Percentiles rank a stretch among this genome's conserved stretches.
Evolutionary conservation across 495 filamentous ascomycete genomes (phyloP).

Genomic region (Aspergillus ellipticus): DNA sequence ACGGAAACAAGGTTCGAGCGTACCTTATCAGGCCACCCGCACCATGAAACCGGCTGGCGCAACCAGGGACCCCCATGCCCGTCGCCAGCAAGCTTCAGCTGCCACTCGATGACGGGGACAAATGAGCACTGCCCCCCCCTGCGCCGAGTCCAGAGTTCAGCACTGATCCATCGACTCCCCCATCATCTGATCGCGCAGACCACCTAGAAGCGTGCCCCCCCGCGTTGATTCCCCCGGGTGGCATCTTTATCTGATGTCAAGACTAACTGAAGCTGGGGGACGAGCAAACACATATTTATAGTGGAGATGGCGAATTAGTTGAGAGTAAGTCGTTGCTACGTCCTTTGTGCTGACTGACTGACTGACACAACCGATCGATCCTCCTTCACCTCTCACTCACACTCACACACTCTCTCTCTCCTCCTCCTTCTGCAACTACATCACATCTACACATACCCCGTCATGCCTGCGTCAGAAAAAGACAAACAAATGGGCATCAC

Average conservation of each 20-base stretch:
- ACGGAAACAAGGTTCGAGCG: neutral
- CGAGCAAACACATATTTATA: neutral
- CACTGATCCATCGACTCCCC: neutral
- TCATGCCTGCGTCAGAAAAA: neutral
- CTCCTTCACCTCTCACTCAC: too few relatives aligned
- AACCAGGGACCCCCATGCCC: neutral
- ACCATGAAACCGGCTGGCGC: neutral
- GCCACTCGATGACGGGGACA: neutral
- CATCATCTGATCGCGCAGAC: neutral
- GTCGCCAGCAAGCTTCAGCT: neutral
- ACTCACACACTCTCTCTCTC: too few relatives aligned
- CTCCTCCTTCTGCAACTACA: too few relatives aligned
- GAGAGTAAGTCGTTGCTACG: too few relatives aligned
- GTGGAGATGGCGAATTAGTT: neutral
- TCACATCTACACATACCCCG: neutral
- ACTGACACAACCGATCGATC: too few relatives aligned
- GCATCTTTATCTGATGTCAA: neutral
- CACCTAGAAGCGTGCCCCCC: neutral
- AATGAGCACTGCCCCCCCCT: neutral
- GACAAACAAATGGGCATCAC: neutral
- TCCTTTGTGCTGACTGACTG: neutral
- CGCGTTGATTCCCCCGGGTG: neutral
- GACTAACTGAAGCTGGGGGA: neutral
- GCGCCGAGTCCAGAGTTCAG: neutral
- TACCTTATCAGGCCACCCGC: neutral